Evolutionary conservation across 2,329 filamentous ascomycete species (phyloP).

Genomic region (Phialophora expanda): DNA sequence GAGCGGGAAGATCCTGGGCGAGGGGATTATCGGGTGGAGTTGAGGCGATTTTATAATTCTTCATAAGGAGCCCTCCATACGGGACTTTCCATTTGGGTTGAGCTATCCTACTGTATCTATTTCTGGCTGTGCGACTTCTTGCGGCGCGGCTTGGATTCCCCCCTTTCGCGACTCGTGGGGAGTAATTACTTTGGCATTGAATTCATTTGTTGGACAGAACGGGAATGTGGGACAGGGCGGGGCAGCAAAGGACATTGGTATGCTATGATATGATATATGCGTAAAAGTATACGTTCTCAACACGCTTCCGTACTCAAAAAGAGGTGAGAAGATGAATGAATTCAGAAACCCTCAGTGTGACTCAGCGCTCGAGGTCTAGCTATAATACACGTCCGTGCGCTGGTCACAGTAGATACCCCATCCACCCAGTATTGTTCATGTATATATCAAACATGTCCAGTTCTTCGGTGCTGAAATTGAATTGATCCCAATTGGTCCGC

Average conservation of each 20-base stretch:
- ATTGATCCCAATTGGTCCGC: slow-evolving; percentile 38
- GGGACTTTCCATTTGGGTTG: neutral
- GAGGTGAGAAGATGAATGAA: neutral
- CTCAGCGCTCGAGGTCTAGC: no score
- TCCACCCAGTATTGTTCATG: slow-evolving; percentile 37
- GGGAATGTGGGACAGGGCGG: no score
- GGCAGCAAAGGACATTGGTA: neutral
- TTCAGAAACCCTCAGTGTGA: no score
- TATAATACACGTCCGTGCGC: no score
- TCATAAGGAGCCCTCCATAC: no score
- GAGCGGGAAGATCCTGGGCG: slow-evolving; percentile 31
- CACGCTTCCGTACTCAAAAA: neutral
- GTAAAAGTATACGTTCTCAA: neutral
- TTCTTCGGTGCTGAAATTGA: slow-evolving; percentile 35
- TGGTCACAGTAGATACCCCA: slow-evolving; percentile 36
- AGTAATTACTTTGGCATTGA: no score
- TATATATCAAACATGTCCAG: slow-evolving; percentile 37
- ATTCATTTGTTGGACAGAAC: no score
- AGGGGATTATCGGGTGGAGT: slow-evolving; percentile 38
- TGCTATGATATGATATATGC: no score
- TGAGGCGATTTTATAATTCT: no score
- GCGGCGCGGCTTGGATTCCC: no score
- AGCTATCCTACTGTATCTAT: neutral
- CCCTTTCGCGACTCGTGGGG: no score
- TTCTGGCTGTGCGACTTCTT: neutral